Base-by-base conservation (phyloP, 2,329 filamentous ascomycete species). In the Botrytis aclada region DNA sequence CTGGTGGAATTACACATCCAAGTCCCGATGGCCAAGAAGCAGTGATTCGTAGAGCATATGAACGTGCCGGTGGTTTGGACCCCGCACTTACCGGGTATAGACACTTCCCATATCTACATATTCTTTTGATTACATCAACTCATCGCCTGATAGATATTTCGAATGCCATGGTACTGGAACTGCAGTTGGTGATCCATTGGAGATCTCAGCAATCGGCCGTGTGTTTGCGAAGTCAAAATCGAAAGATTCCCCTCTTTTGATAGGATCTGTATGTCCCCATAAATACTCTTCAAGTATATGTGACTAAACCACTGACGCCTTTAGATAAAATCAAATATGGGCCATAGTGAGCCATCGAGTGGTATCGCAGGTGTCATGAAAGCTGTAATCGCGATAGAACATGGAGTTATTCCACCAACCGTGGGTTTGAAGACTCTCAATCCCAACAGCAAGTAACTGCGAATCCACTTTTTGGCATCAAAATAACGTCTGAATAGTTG, bases 1-100 rank as follows among this genome's bases (percentile, higher is more conserved):
- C 32, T 22, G 34, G 67, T 54, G 69, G 72, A 18, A 73, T 73
- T 32, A 73, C 72, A 5, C 34, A 69, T 64, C 88, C 88, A 0
- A 88, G 82, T 66, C 77, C 80, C 1, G 70, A 76, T 5, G 83
- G 84, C 1, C 86, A 88, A 47, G 62, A 61, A 51, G 43, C 62
- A 45, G 64, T 73, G 14, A 58, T 75, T 39, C 66, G 72, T 18
- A 16, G 18, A 43, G 65, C 69, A 29, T 75, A 75, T 56, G 43
- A 58, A 22, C n/a, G n/a, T 7, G 74, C 67, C 16, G 51, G 51
- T 56, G 41, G 37, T 20, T 32, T 73, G 9, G 71, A 71, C 58
- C 63, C 67, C 10, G 47, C 69, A 29, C 16, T 62, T 37, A 70
- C 69, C 41, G 41, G 41, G 41, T 43, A 43, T 43, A 43, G 18